Percentiles rank a stretch among this genome's conserved stretches.
These are phyloP conservation scores for Aspergillus steynii DNA, from an alignment of 495 filamentous ascomycete species.

Conservation along the genomic window DNA sequence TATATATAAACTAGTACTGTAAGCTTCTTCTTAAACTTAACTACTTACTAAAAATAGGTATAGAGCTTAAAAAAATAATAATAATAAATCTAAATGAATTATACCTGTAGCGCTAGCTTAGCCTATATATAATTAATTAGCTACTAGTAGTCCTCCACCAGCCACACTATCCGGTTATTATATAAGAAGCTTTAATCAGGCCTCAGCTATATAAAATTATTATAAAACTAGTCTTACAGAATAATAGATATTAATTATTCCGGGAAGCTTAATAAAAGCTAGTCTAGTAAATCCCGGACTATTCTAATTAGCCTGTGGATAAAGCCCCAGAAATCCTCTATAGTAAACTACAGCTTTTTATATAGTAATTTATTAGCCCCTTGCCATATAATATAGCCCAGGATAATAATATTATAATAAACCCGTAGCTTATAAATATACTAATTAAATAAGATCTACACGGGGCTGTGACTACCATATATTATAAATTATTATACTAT, in stretches of 20 bases:
- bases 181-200: background rate
- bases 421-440: conserved; percentile 33
- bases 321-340: conserved; percentile 13
- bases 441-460: conserved; percentile 25
- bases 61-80: background rate
- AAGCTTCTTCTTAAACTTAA: no score
- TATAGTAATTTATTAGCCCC: conserved; percentile 13
- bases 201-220: background rate
- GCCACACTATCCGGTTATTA: background rate
- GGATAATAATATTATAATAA: conserved; percentile 25
- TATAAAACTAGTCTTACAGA: no score
- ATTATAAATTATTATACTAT: conserved; percentile 16
- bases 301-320: background rate
- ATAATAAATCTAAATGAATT: background rate
- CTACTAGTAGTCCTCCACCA: background rate
- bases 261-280: no score
- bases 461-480: conserved; percentile 7
- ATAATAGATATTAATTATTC: no score
- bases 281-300: no score
- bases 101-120: no score
- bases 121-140: background rate
- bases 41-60: no score
- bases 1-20: no score
- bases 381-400: conserved; percentile 11
- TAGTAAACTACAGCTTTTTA: conserved; percentile 15